These are phyloP conservation scores for Cercophora samala DNA, from an alignment of 495 filamentous ascomycete genomes.

Conservation along the genomic window DNA sequence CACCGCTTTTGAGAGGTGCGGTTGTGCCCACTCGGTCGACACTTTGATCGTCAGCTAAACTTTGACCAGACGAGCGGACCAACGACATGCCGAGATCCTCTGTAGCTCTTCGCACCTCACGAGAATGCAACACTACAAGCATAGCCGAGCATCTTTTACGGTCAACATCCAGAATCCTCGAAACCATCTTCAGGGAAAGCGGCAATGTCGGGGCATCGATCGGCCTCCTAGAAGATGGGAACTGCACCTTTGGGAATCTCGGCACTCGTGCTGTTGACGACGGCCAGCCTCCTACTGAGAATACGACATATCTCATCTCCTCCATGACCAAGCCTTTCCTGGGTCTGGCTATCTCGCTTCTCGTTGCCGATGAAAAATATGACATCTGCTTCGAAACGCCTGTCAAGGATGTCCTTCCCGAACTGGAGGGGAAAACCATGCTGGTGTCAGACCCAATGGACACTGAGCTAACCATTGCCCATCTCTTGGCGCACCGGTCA, in stretches of 20 bases:
- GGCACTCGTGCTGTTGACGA: neutral
- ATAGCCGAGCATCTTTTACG: neutral
- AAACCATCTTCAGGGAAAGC: slow-evolving; percentile 1
- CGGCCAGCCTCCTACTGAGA: slow-evolving; percentile 13
- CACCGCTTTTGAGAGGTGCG: too few species aligned
- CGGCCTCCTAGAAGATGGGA: slow-evolving; percentile 3
- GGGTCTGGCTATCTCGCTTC: slow-evolving; percentile 32
- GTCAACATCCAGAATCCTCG: neutral
- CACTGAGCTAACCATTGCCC: slow-evolving; percentile 16
- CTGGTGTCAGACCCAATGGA: neutral
- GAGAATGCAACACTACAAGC: neutral
- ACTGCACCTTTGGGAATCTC: slow-evolving; percentile 5
- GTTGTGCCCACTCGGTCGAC: too few species aligned
- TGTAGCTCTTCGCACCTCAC: neutral
- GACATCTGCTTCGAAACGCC: slow-evolving; percentile 21
- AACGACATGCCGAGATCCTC: neutral
- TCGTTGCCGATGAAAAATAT: slow-evolving; percentile 33
- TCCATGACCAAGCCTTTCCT: slow-evolving; percentile 41
- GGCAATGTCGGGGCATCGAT: slow-evolving; percentile 14
- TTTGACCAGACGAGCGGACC: too few species aligned
- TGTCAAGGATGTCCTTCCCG: slow-evolving; percentile 12
- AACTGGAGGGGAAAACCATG: slow-evolving; percentile 7
- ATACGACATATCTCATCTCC: slow-evolving; percentile 40
- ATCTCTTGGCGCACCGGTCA: slow-evolving; percentile 23
- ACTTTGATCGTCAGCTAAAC: too few species aligned